phyloP scores from a whole-genome alignment of 306 rosid genomes.

The Malus sieversii region DNA sequence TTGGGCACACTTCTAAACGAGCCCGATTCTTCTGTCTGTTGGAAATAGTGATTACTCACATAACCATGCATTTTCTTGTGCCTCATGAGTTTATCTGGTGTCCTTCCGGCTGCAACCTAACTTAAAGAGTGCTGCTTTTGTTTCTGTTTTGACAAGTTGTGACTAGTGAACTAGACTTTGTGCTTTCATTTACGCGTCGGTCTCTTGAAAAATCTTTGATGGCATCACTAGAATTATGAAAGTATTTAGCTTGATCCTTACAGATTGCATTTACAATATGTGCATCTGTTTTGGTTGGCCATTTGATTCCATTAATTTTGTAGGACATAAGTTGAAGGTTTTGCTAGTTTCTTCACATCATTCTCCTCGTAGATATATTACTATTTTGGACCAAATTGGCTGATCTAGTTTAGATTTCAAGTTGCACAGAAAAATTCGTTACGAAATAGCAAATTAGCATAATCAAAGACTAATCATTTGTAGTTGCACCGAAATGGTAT shows the following conservation, averaged over 20 bases:
- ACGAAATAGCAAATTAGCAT: not conserved
- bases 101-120: not conserved
- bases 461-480: not conserved
- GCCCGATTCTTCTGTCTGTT: not conserved
- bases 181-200: not conserved
- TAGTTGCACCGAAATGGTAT: not conserved
- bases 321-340: not conserved
- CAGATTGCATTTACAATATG: not conserved
- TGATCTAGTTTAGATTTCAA: not conserved
- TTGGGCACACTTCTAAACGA: too few species aligned
- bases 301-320: not conserved
- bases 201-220: not conserved
- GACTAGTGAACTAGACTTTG: slow-evolving; percentile 3
- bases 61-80: not conserved
- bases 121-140: not conserved
- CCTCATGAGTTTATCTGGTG: not conserved
- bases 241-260: not conserved
- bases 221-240: not conserved
- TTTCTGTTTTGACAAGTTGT: not conserved
- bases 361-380: not conserved
- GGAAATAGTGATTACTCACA: not conserved
- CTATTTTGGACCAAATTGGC: not conserved
- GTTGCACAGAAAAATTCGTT: not conserved
- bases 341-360: not conserved
- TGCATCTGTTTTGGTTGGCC: not conserved